Percentiles rank a stretch among this genome's conserved stretches.
Conservation (phyloP, 202 grass and related monocot genomes). For the Tripidium arundinaceum region DNA sequence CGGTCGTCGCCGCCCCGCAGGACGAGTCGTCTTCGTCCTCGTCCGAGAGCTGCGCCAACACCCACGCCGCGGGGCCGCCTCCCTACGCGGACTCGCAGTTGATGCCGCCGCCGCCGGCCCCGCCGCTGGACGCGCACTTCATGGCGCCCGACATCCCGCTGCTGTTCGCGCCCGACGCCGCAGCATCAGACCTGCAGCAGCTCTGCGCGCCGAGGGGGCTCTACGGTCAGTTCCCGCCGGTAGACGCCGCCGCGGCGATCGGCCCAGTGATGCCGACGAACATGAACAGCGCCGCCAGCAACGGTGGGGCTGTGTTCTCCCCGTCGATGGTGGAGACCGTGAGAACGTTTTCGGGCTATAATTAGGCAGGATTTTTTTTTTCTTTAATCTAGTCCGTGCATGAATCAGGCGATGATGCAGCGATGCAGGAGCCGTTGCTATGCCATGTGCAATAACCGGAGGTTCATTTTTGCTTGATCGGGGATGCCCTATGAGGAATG, state of each 20-base stretch:
- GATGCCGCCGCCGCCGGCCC: constrained; percentile 27
- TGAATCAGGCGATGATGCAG: not conserved
- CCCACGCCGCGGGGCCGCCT: not conserved
- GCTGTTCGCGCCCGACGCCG: constrained; percentile 29
- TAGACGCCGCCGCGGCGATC: constrained; percentile 9
- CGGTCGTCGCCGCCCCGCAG: not conserved
- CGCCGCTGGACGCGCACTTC: constrained; percentile 28
- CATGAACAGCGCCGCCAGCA: constrained; percentile 11
- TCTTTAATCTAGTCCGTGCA: not conserved
- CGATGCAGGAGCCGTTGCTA: not conserved
- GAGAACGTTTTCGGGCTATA: constrained; percentile 18
- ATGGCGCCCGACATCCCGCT: constrained; percentile 45
- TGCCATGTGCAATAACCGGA: constrained; percentile 4
- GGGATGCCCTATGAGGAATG: too few relatives aligned
- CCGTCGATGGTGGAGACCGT: constrained; percentile 45
- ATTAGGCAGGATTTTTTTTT: not conserved
- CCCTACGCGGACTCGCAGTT: constrained; percentile 23
- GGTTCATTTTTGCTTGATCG: not conserved
- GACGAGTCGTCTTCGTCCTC: constrained; percentile 42
- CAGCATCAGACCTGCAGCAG: constrained; percentile 10
- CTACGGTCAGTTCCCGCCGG: constrained; percentile 28
- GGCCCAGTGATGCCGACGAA: constrained; percentile 1
- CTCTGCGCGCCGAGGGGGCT: constrained; percentile 36
- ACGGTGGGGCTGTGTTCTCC: constrained; percentile 15
- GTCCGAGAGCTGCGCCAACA: constrained; percentile 41